Base-by-base conservation (phyloP, 257 asterid genomes). In the Schizonepeta tenuifolia region DNA sequence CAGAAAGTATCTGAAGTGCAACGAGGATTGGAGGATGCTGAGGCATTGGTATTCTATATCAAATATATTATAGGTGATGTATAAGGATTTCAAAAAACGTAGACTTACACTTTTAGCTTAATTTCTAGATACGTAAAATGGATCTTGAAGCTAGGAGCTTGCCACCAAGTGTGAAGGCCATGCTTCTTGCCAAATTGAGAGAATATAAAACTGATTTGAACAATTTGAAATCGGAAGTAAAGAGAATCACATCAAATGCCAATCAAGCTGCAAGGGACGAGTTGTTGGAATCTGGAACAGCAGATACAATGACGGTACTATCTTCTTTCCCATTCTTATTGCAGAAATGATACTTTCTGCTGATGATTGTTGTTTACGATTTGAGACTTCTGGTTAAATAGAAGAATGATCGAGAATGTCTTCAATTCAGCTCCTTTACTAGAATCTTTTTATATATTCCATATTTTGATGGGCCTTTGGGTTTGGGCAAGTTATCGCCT, bases 91-190 rank as follows among this genome's bases (percentile, higher is more conserved):
- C 14, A 31, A 10, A 38, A 14, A 17, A 41, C 20, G 69, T 31
- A 51, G 38, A 72, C 49, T 35, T 28, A 47, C 50, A 10, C 46
- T 41, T 71, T 67, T 18, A 18, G 59, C 21, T 70, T 68, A 40
- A 50, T 61, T 21, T 59, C 70, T 66, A 92, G 97, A 84, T 92
- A 55, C 92, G 96, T 66, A 92, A 92, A 84, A 92, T 89, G 97
- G 97, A 89, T 72, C 92, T 86, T 47, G 97, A 92, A 84, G 97
- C 96, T 73, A 83, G 96, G 78, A 89, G 96, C 70, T 80, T 89
- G 83, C 88, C 90, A n/a, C 89, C 94, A 61, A 85, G 72, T 78
- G 83, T 79, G 80, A 92, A 89, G 75, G 91, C 89, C 75, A 40
- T 76, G n/a, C 87, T 92, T 73, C 90, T 92, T 61, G 88, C 88